These are phyloP conservation scores for Entomortierella chlamydospora DNA, from an alignment of 192 early-diverging fungal genomes.

Conservation along the genomic window DNA sequence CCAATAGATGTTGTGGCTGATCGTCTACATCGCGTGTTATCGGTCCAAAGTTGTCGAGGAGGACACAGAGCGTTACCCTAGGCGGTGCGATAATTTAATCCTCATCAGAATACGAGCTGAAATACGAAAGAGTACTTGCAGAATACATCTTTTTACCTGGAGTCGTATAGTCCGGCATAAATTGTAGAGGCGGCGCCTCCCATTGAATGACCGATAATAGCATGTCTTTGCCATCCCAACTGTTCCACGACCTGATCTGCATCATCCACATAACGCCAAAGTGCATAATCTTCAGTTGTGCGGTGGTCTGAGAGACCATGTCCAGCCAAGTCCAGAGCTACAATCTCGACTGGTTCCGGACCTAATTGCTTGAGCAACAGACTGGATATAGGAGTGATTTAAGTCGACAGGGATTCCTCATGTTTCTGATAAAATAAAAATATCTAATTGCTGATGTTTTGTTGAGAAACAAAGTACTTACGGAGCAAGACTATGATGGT, in stretches of 20 bases:
- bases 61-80: conserved; percentile 28
- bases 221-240: conserved; percentile 42
- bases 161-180: conserved; percentile 27
- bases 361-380: conserved; percentile 33
- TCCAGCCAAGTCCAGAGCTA: conserved; percentile 41
- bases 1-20: conserved; percentile 35
- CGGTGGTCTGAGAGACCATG: conserved; percentile 45
- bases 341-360: conserved; percentile 42
- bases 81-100: neutral
- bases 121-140: no score
- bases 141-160: conserved; percentile 22
- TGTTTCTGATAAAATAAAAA: no score
- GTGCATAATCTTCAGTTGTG: conserved; percentile 32
- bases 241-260: conserved; percentile 29
- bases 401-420: no score
- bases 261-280: conserved; percentile 50
- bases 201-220: conserved; percentile 48
- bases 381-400: conserved; percentile 1
- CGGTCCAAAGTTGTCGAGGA: conserved; percentile 47
- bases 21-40: conserved; percentile 32
- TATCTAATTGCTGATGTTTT: no score
- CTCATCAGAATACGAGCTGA: neutral
- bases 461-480: neutral
- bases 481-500: conserved; percentile 16
- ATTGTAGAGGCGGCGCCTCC: conserved; percentile 31